Conservation (phyloP, 768 basidiomycete species). For the Lepiota brunneoincarnata region DNA sequence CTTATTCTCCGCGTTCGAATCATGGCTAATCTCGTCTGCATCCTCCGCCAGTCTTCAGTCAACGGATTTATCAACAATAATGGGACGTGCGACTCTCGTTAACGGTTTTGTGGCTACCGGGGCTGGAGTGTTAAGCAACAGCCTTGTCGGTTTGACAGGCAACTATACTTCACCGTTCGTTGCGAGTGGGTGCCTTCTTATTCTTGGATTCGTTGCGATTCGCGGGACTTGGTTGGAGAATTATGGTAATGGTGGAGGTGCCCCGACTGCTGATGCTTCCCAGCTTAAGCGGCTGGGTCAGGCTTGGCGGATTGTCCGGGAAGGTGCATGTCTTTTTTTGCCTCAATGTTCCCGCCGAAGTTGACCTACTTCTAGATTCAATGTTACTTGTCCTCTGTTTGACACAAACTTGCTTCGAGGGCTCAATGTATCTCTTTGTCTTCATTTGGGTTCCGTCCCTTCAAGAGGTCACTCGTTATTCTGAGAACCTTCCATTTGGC, state of each 20-base stretch:
- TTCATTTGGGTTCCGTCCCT: constrained; percentile 80
- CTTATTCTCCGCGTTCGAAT: constrained; percentile 73
- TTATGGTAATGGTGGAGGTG: constrained; percentile 48
- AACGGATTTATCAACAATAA: constrained; percentile 60
- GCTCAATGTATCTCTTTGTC: constrained; percentile 84
- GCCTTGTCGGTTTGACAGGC: constrained; percentile 49
- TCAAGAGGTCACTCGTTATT: constrained; percentile 52
- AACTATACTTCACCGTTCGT: constrained; percentile 66
- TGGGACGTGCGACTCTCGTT: constrained; percentile 71
- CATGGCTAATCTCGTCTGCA: constrained; percentile 71
- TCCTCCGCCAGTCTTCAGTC: constrained; percentile 48
- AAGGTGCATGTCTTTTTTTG: constrained; percentile 31
- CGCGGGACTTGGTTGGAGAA: constrained; percentile 64
- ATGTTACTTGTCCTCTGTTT: constrained; percentile 63
- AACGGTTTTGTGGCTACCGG: constrained; percentile 71
- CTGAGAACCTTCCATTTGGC: constrained; percentile 57
- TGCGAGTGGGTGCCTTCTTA: constrained; percentile 55
- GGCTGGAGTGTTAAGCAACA: constrained; percentile 66
- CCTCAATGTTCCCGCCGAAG: background rate
- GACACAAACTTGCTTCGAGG: constrained; percentile 80
- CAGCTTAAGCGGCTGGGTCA: constrained; percentile 51
- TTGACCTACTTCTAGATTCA: constrained; percentile 40
- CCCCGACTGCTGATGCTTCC: constrained; percentile 36
- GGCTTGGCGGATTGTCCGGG: constrained; percentile 56
- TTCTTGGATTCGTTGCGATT: constrained; percentile 56